Evolutionary conservation across 2,329 filamentous ascomycete genomes (phyloP).

Genomic region (Ascochyta fabae): DNA sequence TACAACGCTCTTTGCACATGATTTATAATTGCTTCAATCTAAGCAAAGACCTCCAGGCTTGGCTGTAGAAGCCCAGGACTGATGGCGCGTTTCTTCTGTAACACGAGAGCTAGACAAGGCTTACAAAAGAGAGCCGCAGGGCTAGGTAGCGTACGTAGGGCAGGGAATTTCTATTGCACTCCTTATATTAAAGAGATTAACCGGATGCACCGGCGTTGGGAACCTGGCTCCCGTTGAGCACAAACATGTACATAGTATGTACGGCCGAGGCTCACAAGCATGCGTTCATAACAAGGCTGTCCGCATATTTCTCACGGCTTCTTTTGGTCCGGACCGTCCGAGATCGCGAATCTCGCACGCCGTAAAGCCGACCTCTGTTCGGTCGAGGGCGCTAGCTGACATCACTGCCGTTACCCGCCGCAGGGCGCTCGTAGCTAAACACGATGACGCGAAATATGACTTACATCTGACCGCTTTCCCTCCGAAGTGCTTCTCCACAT

Average conservation of each 20-base stretch:
- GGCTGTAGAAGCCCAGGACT: too few species aligned
- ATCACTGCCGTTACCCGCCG: constrained; percentile 38
- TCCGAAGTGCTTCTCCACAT: constrained; percentile 1
- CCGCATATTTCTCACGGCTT: not conserved
- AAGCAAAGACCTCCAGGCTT: too few species aligned
- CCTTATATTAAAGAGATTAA: not conserved
- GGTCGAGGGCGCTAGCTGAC: constrained; percentile 27
- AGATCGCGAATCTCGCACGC: constrained; percentile 21
- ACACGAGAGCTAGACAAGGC: too few species aligned
- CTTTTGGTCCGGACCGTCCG: constrained; percentile 27
- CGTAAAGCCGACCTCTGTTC: constrained; percentile 23
- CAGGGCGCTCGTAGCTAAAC: constrained; percentile 22
- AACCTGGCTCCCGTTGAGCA: not conserved
- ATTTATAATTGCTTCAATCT: too few species aligned
- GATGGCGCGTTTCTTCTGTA: too few species aligned
- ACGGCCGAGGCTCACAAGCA: not conserved
- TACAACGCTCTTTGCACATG: too few species aligned
- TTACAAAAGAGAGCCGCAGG: too few species aligned
- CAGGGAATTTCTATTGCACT: too few species aligned
- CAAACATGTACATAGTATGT: not conserved
- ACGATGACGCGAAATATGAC: constrained; percentile 31
- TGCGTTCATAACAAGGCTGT: not conserved
- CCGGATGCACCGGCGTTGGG: constrained; percentile 4
- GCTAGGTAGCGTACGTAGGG: too few species aligned
- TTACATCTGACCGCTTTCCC: constrained; percentile 21